Evolutionary conservation across 2,329 filamentous ascomycete genomes (phyloP).

Genomic region (Cordyceps farinosa): DNA sequence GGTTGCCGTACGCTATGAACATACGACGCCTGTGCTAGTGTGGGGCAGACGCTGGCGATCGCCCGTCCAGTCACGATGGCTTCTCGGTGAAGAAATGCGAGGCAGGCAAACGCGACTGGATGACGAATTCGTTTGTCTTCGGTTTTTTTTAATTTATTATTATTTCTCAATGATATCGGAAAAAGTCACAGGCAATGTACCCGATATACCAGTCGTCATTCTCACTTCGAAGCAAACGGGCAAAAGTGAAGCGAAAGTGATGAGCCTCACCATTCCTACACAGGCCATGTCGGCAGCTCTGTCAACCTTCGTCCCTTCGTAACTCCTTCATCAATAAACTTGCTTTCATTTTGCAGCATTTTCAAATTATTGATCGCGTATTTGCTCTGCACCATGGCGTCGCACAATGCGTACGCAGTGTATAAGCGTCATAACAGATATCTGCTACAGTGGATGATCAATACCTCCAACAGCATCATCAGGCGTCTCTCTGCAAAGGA

Average conservation of each 20-base stretch:
- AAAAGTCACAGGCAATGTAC: too few relatives aligned
- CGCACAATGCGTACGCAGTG: not conserved
- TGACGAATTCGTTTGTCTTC: too few relatives aligned
- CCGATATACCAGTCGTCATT: too few relatives aligned
- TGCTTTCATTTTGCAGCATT: not conserved
- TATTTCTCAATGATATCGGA: too few relatives aligned
- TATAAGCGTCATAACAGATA: not conserved
- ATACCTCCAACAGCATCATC: not conserved
- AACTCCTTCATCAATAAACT: not conserved
- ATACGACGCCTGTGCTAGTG: not conserved
- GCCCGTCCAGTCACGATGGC: not conserved
- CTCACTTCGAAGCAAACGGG: too few relatives aligned
- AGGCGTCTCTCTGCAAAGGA: not conserved
- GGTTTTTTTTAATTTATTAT: too few relatives aligned
- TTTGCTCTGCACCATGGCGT: not conserved
- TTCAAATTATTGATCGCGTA: not conserved
- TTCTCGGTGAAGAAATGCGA: too few relatives aligned
- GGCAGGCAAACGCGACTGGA: too few relatives aligned
- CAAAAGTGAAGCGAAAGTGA: too few relatives aligned
- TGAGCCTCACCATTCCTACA: too few relatives aligned
- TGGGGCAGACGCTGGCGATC: not conserved
- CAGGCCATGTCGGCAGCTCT: too few relatives aligned
- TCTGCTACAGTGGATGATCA: slow-evolving; percentile 4
- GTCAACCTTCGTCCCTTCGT: not conserved
- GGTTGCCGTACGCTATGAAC: not conserved